Conservation (phyloP, 345 rosid species). For the Bruguiera sexangula region DNA sequence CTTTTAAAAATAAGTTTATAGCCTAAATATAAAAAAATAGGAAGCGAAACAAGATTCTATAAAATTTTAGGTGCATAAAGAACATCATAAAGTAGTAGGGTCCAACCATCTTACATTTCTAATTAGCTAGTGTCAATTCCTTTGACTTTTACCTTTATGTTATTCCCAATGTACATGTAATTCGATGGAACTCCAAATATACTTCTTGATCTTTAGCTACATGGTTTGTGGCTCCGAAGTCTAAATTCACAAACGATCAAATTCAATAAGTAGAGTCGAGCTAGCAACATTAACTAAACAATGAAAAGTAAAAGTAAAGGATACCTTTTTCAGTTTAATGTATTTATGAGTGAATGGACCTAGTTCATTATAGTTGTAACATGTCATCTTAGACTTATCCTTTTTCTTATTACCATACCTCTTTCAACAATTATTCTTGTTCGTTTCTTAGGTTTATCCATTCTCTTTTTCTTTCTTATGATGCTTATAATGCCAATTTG, state of each 20-base stretch:
- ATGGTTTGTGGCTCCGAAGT: not conserved
- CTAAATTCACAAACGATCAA: not conserved
- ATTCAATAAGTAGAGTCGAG: not conserved
- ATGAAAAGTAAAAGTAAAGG: not conserved
- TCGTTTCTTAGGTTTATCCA: accelerated
- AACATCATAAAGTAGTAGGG: not conserved
- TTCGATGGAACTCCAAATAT: not conserved
- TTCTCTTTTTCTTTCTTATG: too few relatives aligned
- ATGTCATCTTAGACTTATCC: not conserved
- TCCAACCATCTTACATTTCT: not conserved
- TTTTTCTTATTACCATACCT: not conserved
- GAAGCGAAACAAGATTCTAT: too few relatives aligned
- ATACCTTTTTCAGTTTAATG: not conserved
- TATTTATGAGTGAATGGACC: not conserved
- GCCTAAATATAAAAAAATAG: too few relatives aligned
- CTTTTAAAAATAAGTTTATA: too few relatives aligned
- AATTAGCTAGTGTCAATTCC: not conserved
- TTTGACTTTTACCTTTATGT: not conserved
- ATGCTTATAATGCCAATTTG: too few relatives aligned
- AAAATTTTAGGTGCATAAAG: too few relatives aligned
- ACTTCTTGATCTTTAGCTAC: not conserved
- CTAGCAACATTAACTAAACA: not conserved
- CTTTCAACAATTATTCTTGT: too few relatives aligned
- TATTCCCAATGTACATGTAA: not conserved
- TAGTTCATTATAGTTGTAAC: not conserved